Evolutionary conservation across 2,329 filamentous ascomycete species (phyloP).

Genomic region (Aspergillus pseudoviridinutans): DNA sequence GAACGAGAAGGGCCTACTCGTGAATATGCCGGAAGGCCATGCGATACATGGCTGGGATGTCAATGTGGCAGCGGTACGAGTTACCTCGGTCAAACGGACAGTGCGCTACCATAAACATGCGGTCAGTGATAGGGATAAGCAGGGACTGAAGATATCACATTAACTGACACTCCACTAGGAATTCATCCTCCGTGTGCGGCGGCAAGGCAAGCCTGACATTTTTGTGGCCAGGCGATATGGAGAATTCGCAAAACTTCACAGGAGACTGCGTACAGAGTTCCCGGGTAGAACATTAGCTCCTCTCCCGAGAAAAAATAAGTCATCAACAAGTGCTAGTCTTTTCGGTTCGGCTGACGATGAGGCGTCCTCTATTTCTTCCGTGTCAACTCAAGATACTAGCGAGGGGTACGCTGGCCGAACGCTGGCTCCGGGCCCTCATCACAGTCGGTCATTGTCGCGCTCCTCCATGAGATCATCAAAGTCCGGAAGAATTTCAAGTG

Average conservation of each 20-base stretch:
- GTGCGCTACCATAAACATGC: conserved; percentile 89
- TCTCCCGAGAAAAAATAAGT: conserved; percentile 88
- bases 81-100: conserved; percentile 76
- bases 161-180: conserved; percentile 53
- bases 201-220: conserved; percentile 67
- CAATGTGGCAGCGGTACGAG: conserved; percentile 85
- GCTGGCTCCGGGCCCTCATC: conserved; percentile 25
- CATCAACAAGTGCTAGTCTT: conserved; percentile 60
- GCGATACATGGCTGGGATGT: conserved; percentile 95
- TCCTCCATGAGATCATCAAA: conserved; percentile 25
- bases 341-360: conserved; percentile 63
- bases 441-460: conserved; percentile 26
- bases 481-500: conserved; percentile 37
- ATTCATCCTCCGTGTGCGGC: conserved; percentile 83
- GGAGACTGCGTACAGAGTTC: conserved; percentile 73
- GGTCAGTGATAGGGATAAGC: conserved; percentile 47
- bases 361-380: conserved; percentile 75
- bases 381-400: conserved; percentile 63
- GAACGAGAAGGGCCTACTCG: conserved; percentile 82
- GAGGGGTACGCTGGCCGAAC: conserved; percentile 31
- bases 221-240: conserved; percentile 84
- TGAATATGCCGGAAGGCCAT: conserved; percentile 85
- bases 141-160: background rate
- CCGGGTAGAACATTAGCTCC: conserved; percentile 86
- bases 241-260: conserved; percentile 78